Base-by-base conservation (phyloP, 495 filamentous ascomycete species). In the Aspergillus asperescens region DNA sequence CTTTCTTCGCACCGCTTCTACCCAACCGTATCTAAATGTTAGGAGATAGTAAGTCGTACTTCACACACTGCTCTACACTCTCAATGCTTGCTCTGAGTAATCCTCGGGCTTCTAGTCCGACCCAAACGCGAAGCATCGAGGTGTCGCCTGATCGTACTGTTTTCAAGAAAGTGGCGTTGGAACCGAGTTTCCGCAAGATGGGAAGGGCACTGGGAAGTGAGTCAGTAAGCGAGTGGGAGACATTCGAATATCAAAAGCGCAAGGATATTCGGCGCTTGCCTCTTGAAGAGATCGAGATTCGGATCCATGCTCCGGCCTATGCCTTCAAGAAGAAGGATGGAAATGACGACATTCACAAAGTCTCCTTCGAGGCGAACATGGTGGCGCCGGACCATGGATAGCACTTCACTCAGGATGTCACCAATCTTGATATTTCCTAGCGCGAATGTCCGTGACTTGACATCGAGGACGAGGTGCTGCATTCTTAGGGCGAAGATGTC, bases 301-400 rank as follows among this genome's bases (percentile, higher is more conserved):
- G 93, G 93, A 64, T 99, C 82, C 27, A 99, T 74, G 54, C 72
- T 86, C 37, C 94, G 78, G 1, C 94, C 94, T 54, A 99, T 97
- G 0, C 94, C 94, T 63, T 99, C 94, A 1, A 99, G 75, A 1
- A 99, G 75, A 31, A 99, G 75, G 42, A 96, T 96, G 27, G 87
- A 92, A 48, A 99, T 87, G 15, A 99, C 92, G 2, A 99, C 93
- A 62, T 99, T 99, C 48, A 97, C 92, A 67, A 96, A 99, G 63
- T 99, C 94, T 2, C 94, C 94, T 62, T 97, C 94, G 27, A 99
- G 80, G 7, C 94, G 80, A 2, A 99, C 94, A 62, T 99, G 94
- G 63, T 99, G 92, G 13, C 75, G 73, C 24, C 94, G 82, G 38
- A 99, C 94, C 91, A 99, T 97, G 34, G 74, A 75, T 22, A 99